Evolutionary conservation across 1,284 basidiomycete genomes (phyloP).

Genomic region (Ustilago bromivora): DNA sequence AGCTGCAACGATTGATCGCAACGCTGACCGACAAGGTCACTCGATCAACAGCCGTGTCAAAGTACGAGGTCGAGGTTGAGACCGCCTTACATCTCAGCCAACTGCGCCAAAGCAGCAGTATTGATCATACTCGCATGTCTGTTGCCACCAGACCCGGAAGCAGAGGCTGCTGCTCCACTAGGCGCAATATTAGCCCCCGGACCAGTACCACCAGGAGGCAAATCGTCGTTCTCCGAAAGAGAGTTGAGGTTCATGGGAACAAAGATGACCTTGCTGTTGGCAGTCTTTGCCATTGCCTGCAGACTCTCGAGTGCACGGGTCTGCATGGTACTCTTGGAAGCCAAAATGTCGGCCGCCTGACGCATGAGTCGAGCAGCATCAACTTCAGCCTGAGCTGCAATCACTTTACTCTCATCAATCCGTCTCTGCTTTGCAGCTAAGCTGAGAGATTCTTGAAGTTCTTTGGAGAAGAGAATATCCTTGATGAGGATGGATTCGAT

Average conservation of each 20-base stretch:
- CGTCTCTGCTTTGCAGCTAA: conserved; percentile 93
- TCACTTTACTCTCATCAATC: conserved; percentile 94
- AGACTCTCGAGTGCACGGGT: conserved; percentile 93
- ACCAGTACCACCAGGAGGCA: conserved; percentile 23
- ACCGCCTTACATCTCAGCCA: conserved; percentile 32
- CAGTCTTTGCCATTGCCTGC: conserved; percentile 79
- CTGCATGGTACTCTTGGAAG: conserved; percentile 89
- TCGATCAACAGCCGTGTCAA: not conserved
- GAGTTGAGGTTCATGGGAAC: conserved; percentile 78
- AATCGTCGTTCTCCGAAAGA: conserved; percentile 19
- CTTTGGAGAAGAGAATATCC: conserved; percentile 90
- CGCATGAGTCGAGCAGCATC: conserved; percentile 90
- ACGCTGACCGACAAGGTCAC: not conserved
- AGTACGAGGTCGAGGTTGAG: not conserved
- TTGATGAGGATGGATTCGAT: conserved; percentile 88
- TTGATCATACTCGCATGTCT: conserved; percentile 27
- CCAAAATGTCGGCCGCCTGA: conserved; percentile 75
- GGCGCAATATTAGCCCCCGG: conserved; percentile 4
- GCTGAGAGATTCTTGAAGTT: conserved; percentile 90
- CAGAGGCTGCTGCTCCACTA: conserved; percentile 6
- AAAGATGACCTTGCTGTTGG: conserved; percentile 88
- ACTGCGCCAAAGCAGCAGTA: conserved; percentile 41
- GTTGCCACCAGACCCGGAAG: conserved; percentile 7
- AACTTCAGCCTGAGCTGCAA: conserved; percentile 94
- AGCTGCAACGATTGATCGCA: not conserved